phyloP scores from a whole-genome alignment of 768 basidiomycete species.

The Dacryopinax primogenitus region DNA sequence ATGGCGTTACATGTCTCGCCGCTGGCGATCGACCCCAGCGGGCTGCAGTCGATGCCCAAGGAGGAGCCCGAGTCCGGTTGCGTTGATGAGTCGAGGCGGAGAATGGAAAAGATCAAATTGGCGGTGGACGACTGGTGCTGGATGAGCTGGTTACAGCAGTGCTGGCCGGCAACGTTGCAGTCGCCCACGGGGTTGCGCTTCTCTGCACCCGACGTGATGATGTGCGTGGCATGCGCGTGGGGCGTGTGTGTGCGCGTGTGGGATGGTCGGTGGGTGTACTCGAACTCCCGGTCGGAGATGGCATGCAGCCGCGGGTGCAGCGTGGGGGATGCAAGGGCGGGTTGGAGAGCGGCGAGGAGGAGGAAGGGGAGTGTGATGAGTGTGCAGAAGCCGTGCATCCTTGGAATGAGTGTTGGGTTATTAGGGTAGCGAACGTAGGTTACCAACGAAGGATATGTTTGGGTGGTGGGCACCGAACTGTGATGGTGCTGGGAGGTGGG shows the following conservation, averaged over 20 bases:
- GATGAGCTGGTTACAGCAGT: neutral
- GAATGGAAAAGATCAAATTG: neutral
- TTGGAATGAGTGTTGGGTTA: neutral
- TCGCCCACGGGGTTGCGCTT: conserved; percentile 7
- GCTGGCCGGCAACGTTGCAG: conserved; percentile 9
- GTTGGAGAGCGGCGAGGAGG: neutral
- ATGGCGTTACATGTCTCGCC: neutral
- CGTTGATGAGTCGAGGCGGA: neutral
- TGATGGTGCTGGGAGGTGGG: neutral
- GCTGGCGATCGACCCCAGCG: neutral
- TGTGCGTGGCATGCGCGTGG: neutral
- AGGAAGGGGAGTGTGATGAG: neutral
- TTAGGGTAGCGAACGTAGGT: neutral
- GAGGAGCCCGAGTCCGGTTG: neutral
- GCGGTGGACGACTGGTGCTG: neutral
- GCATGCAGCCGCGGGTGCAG: conserved; percentile 4
- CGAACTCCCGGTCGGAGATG: neutral
- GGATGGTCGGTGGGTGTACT: neutral
- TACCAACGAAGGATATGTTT: neutral
- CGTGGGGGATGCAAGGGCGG: neutral
- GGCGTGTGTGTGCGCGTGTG: neutral
- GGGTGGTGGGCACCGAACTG: neutral
- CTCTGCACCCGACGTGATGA: neutral
- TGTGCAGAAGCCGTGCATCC: conserved; percentile 5
- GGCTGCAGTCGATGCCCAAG: neutral